phyloP scores from a whole-genome alignment of 495 filamentous ascomycete genomes.

The Jackrogersella minutella region DNA sequence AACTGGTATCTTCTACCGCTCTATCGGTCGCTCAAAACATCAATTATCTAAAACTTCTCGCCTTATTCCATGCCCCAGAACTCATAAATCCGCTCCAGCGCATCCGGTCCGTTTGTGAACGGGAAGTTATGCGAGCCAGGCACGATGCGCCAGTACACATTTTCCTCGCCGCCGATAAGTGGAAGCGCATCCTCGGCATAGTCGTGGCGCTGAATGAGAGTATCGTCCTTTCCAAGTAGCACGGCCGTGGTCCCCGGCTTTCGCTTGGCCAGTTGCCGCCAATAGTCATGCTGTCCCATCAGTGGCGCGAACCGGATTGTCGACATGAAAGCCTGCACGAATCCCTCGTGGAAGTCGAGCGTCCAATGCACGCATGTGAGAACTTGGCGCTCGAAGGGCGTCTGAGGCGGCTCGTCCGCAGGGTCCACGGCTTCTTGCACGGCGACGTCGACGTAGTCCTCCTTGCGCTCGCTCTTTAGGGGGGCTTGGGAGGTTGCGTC shows the following conservation, averaged over 20 bases:
- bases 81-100: conserved; percentile 51
- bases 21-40: not conserved
- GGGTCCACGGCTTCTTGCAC: conserved; percentile 37
- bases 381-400: conserved; percentile 52
- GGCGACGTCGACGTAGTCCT: conserved; percentile 43
- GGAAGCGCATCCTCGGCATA: conserved; percentile 50
- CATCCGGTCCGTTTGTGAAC: conserved; percentile 50
- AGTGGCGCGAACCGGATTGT: conserved; percentile 63
- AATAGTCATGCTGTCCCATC: conserved; percentile 62
- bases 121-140: conserved; percentile 62
- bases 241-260: conserved; percentile 57
- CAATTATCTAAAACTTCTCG: not conserved
- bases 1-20: not conserved
- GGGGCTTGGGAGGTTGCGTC: not conserved
- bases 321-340: conserved; percentile 62
- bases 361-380: conserved; percentile 63
- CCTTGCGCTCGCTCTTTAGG: conserved; percentile 28
- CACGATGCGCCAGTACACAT: conserved; percentile 53
- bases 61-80: conserved; percentile 48
- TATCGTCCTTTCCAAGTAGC: conserved; percentile 58
- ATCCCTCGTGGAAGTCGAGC: conserved; percentile 62
- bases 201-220: conserved; percentile 53
- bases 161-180: conserved; percentile 48
- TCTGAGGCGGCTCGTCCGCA: conserved; percentile 23
- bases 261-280: conserved; percentile 51